These are phyloP conservation scores for Coprinopsis strossmayeri DNA, from an alignment of 768 basidiomycete genomes.

Conservation along the genomic window DNA sequence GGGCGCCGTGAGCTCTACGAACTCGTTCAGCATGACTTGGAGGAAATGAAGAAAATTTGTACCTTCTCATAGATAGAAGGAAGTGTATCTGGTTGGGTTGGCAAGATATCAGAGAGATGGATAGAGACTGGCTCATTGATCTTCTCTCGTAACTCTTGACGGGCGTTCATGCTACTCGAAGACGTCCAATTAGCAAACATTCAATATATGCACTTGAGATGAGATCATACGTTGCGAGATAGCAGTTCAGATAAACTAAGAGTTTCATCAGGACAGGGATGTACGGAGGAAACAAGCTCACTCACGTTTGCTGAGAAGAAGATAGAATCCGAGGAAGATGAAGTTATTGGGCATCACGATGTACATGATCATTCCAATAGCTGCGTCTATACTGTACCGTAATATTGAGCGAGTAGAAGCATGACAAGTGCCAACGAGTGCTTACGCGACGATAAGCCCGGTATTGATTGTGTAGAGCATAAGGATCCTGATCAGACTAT, in stretches of 20 bases:
- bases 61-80: not conserved
- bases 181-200: not conserved
- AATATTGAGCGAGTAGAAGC: not conserved
- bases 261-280: not conserved
- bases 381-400: constrained; percentile 34
- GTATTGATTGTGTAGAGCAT: constrained; percentile 52
- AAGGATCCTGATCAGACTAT: constrained; percentile 40
- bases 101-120: too few relatives aligned
- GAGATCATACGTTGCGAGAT: not conserved
- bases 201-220: not conserved
- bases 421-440: constrained; percentile 4
- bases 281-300: not conserved
- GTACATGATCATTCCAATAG: constrained; percentile 39
- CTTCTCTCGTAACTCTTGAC: not conserved
- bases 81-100: too few relatives aligned
- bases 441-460: constrained; percentile 39
- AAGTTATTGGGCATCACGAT: constrained; percentile 48
- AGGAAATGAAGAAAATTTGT: not conserved
- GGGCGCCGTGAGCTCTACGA: too few relatives aligned
- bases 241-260: not conserved
- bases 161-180: not conserved
- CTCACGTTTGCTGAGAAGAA: constrained; percentile 48
- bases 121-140: not conserved
- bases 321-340: constrained; percentile 47
- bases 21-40: too few relatives aligned